Percentiles rank a stretch among this genome's conserved stretches.
Evolutionary conservation across 345 rosid species (phyloP).

Genomic region (Laguncularia racemosa): DNA sequence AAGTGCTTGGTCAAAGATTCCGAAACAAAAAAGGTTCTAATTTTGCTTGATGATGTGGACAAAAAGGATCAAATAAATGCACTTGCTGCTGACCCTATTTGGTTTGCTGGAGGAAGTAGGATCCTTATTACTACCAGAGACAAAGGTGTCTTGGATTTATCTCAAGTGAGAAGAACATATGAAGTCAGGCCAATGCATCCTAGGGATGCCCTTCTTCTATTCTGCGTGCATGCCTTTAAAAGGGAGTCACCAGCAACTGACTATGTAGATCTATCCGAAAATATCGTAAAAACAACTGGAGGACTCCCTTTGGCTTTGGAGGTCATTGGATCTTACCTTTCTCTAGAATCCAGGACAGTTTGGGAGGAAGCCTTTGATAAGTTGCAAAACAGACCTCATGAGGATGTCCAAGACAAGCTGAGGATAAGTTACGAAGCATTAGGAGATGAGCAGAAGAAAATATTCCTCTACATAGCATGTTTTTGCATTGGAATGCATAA

Average conservation of each 20-base stretch:
- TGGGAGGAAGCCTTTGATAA: conserved; percentile 1
- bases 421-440: conserved; percentile 5
- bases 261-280: background rate
- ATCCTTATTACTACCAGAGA: background rate
- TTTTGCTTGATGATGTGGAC: conserved; percentile 1
- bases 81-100: too few species aligned
- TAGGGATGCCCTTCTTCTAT: background rate
- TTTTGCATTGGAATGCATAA: background rate
- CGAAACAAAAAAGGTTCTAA: background rate
- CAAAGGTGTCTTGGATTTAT: background rate
- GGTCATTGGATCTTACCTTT: conserved; percentile 4
- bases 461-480: conserved; percentile 10
- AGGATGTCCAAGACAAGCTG: conserved; percentile 2
- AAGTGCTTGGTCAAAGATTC: background rate
- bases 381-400: background rate
- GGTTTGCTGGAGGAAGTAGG: too few species aligned
- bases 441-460: background rate
- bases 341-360: background rate
- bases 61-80: too few species aligned
- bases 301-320: conserved; percentile 3
- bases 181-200: background rate
- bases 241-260: background rate
- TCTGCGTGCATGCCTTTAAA: conserved; percentile 2
- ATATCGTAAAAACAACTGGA: background rate
- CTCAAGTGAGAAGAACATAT: background rate